phyloP scores from a whole-genome alignment of 2,329 filamentous ascomycete genomes.

The Zymoseptoria ardabiliae region DNA sequence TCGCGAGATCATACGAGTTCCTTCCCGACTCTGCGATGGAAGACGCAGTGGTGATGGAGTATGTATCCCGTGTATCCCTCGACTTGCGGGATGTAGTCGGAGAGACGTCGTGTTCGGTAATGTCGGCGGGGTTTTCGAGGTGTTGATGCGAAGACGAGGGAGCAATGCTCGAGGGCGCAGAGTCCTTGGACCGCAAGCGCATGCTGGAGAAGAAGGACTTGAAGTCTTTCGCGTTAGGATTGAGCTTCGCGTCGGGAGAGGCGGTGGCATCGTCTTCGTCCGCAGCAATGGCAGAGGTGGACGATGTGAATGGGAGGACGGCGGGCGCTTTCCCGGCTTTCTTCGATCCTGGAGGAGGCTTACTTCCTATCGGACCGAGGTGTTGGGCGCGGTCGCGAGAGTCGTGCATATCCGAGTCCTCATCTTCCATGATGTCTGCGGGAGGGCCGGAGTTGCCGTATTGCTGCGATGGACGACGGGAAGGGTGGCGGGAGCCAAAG shows the following conservation, averaged over 20 bases:
- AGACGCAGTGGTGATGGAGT: constrained; percentile 30
- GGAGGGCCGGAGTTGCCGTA: constrained; percentile 61
- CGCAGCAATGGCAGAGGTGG: constrained; percentile 35
- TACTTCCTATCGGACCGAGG: constrained; percentile 68
- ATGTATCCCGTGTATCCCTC: constrained; percentile 39
- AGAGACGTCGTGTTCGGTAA: constrained; percentile 26
- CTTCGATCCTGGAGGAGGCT: constrained; percentile 34
- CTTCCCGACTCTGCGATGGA: constrained; percentile 24
- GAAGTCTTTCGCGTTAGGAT: constrained; percentile 84
- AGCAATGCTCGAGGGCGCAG: constrained; percentile 2
- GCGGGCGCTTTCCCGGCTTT: constrained; percentile 12
- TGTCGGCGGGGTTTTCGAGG: constrained; percentile 15
- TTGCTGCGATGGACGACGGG: constrained; percentile 72
- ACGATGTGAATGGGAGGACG: not conserved
- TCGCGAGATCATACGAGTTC: constrained; percentile 23
- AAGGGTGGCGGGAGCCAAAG: constrained; percentile 59
- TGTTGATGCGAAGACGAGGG: constrained; percentile 13
- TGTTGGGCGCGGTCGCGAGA: constrained; percentile 44
- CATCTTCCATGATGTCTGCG: constrained; percentile 46
- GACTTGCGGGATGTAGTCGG: constrained; percentile 34
- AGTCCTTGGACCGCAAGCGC: constrained; percentile 30
- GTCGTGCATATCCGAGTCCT: constrained; percentile 36
- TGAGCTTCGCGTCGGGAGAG: constrained; percentile 51
- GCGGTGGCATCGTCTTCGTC: constrained; percentile 24
- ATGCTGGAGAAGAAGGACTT: constrained; percentile 56